phyloP scores from a whole-genome alignment of 345 rosid genomes.

The Gossypium turneri region DNA sequence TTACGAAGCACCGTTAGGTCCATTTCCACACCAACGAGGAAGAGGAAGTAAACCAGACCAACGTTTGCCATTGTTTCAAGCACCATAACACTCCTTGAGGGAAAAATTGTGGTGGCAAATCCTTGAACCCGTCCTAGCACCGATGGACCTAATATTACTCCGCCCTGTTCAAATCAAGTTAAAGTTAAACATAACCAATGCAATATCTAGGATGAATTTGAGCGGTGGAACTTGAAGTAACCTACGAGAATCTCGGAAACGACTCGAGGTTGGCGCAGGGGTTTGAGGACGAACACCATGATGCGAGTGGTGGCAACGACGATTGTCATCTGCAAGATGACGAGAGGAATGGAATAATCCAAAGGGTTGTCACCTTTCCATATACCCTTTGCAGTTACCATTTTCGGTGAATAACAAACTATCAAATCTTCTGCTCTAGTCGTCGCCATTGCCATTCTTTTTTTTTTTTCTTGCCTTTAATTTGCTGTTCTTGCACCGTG shows the following conservation, averaged over 20 bases:
- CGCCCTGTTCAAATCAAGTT: conserved; percentile 49
- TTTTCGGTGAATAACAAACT: conserved; percentile 79
- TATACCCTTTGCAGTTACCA: conserved; percentile 85
- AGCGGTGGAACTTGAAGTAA: not conserved
- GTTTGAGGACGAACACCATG: conserved; percentile 64
- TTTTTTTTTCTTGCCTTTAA: not conserved
- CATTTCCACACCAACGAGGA: conserved; percentile 92
- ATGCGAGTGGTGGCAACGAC: conserved; percentile 66
- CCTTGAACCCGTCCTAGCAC: conserved; percentile 45
- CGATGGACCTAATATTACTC: conserved; percentile 81
- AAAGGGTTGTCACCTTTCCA: conserved; percentile 98
- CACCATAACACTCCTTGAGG: conserved; percentile 84
- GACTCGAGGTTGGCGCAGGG: conserved; percentile 87
- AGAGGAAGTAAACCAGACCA: conserved; percentile 84
- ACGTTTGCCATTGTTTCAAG: conserved; percentile 97
- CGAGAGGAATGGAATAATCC: conserved; percentile 85
- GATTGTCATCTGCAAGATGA: conserved; percentile 74
- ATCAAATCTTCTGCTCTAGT: conserved; percentile 33
- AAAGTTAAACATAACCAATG: not conserved
- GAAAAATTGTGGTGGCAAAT: conserved; percentile 53
- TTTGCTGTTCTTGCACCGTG: not conserved
- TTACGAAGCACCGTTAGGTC: conserved; percentile 62
- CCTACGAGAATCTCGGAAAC: conserved; percentile 77
- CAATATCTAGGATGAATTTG: not conserved
- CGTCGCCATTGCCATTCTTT: not conserved